Percentiles rank a stretch among this genome's conserved stretches.
These are phyloP conservation scores for Hymenoscyphus repandus DNA, from an alignment of 2,329 filamentous ascomycete species.

Conservation along the genomic window DNA sequence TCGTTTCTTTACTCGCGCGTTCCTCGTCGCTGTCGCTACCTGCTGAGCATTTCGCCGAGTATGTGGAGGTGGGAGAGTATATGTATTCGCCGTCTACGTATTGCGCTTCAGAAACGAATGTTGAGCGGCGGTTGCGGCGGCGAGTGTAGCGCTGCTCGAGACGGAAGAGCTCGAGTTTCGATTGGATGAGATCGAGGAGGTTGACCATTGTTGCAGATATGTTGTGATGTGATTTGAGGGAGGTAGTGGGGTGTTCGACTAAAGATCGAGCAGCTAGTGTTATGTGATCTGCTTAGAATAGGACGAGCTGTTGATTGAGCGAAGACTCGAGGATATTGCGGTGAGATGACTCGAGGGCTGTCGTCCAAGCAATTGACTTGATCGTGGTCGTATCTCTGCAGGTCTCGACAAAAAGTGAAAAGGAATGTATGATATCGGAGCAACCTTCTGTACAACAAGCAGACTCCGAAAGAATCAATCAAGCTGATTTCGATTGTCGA, in stretches of 20 bases:
- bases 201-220: constrained; percentile 29
- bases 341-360: too few relatives aligned
- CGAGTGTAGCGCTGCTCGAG: constrained; percentile 94
- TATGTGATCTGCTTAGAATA: neutral
- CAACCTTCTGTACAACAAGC: too few relatives aligned
- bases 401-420: too few relatives aligned
- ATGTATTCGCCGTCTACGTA: constrained; percentile 97
- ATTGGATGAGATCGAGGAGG: constrained; percentile 55
- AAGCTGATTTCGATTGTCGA: too few relatives aligned
- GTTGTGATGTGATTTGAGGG: neutral
- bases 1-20: constrained; percentile 11
- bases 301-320: neutral
- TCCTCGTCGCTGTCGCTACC: constrained; percentile 22
- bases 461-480: too few relatives aligned
- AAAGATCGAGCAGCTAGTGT: neutral
- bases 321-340: too few relatives aligned
- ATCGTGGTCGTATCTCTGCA: too few relatives aligned
- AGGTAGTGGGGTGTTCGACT: too few relatives aligned
- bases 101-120: constrained; percentile 80
- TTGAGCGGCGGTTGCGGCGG: constrained; percentile 78
- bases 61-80: constrained; percentile 51
- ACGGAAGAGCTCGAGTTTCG: constrained; percentile 83
- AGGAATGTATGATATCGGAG: too few relatives aligned
- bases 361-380: too few relatives aligned
- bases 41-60: constrained; percentile 34